These are phyloP conservation scores for Ophiosphaerella herpotricha DNA, from an alignment of 2,329 filamentous ascomycete genomes.

Conservation along the genomic window DNA sequence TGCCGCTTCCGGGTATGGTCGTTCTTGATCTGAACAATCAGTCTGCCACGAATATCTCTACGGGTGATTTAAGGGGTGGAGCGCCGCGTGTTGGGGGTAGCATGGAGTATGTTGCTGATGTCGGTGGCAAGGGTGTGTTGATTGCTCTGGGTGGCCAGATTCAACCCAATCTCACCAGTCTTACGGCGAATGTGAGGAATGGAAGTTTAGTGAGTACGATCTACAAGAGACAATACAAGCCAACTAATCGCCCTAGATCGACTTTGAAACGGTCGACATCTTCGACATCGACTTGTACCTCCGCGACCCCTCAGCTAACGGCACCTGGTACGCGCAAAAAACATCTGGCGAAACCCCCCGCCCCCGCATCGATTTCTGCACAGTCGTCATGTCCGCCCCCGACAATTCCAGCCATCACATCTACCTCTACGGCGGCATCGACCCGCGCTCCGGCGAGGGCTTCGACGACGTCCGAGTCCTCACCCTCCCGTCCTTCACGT, in stretches of 20 bases:
- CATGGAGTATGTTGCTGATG: slow-evolving; percentile 43
- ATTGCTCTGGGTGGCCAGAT: slow-evolving; percentile 47
- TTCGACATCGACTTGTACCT: slow-evolving; percentile 40
- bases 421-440: slow-evolving; percentile 55
- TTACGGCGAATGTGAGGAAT: background rate
- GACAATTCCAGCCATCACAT: slow-evolving; percentile 57
- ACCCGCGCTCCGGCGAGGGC: slow-evolving; percentile 32
- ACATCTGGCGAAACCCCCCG: slow-evolving; percentile 49
- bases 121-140: slow-evolving; percentile 47
- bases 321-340: slow-evolving; percentile 51
- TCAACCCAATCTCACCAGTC: slow-evolving; percentile 8
- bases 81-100: slow-evolving; percentile 44
- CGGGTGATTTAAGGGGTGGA: slow-evolving; percentile 31
- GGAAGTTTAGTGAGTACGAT: slow-evolving; percentile 33
- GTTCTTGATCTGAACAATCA: slow-evolving; percentile 45
- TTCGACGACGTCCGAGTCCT: slow-evolving; percentile 49
- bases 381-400: slow-evolving; percentile 46
- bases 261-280: slow-evolving; percentile 38
- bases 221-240: background rate
- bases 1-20: slow-evolving; percentile 45
- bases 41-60: slow-evolving; percentile 47
- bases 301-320: background rate
- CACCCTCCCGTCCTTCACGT: slow-evolving; percentile 48
- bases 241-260: slow-evolving; percentile 9
- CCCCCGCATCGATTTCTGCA: slow-evolving; percentile 53